Base-by-base conservation (phyloP, 2,329 filamentous ascomycete species). In the Domatiomyces catenatus region DNA sequence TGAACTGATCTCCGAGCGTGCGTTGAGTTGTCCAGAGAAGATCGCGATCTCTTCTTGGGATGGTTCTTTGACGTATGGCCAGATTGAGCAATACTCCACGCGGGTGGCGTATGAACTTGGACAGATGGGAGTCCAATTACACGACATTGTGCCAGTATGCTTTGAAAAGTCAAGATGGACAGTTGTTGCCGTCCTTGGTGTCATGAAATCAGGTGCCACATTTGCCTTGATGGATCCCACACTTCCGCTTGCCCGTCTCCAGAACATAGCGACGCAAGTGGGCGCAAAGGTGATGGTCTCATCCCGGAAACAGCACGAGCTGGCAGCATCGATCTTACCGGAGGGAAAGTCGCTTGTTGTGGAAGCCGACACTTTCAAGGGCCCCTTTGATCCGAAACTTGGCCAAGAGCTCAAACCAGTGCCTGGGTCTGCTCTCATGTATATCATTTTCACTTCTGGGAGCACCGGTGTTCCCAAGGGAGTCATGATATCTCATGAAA, bases 151-250 rank as follows among this genome's bases (percentile, higher is more conserved):
- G 24, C 66, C 66, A 2, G 44, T 70, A 3, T 69, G 63, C 46
- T 70, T 70, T 43, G 67, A 70, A 44, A 70, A 70, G 51, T 70
- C 68, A 0, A 63, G 63, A 10, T 71, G 68, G 68, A 62, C 67
- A 8, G 60, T 69, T 12, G 63, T 71, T 32, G 63, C 67, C 2
- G 63, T 69, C 48, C 54, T 70, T 8, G 68, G 66, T 7, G 63
- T 69, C 26, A 59, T 69, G 20, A 69, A 69, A 52, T 65, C 67
- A 1, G 68, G 68, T 8, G 67, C 66, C 10, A 66, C 67, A 3
- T 70, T 70, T 49, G 67, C 67, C 3, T 65, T 66, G 1, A 59
- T 69, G 10, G 68, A 70, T 51, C 67, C 68, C 22, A 58, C 62
- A 2, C 67, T 69, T 28, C 67, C 68, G 5, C 62, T 65, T 44